phyloP scores from a whole-genome alignment of 257 asterid genomes.

The Vinca minor region DNA sequence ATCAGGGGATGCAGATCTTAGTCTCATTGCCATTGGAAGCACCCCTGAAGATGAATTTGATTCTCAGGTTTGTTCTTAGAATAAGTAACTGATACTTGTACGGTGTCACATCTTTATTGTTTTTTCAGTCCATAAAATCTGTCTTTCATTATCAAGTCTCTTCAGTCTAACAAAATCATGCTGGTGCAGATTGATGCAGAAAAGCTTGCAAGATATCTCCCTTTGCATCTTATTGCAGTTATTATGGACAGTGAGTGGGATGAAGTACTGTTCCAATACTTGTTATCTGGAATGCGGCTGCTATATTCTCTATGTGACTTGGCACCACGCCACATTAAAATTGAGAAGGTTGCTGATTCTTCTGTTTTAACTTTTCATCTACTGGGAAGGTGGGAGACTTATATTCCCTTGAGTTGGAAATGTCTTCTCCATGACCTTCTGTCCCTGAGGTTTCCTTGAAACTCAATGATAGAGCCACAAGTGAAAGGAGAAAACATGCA shows the following conservation, averaged over 20 bases:
- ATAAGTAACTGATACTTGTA: conserved; percentile 4
- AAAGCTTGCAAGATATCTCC: conserved; percentile 70
- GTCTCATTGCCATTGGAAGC: conserved; percentile 41
- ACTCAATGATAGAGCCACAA: background rate
- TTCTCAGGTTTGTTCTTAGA: conserved; percentile 46
- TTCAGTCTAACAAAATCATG: conserved; percentile 14
- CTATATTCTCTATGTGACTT: conserved; percentile 82
- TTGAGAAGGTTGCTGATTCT: conserved; percentile 59
- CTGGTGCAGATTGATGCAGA: conserved; percentile 70
- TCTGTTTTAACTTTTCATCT: background rate
- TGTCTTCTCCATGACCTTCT: background rate
- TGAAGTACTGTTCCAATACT: conserved; percentile 58
- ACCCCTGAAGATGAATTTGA: conserved; percentile 52
- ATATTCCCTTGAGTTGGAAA: no score
- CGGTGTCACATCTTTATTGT: background rate
- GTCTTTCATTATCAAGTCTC: background rate
- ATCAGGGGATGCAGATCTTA: conserved; percentile 73
- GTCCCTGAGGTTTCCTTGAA: background rate
- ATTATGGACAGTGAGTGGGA: conserved; percentile 71
- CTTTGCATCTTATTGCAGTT: conserved; percentile 86
- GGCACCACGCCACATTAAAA: conserved; percentile 77
- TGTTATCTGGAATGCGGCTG: conserved; percentile 83
- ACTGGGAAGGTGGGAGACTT: no score
- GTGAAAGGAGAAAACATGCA: background rate
- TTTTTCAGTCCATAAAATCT: conserved; percentile 1